Evolutionary conservation across 371 early-diverging fungal genomes (phyloP), one percentile per base, ranked within the genome.

Genomic region (Caulochytrium protostelioides): DNA sequence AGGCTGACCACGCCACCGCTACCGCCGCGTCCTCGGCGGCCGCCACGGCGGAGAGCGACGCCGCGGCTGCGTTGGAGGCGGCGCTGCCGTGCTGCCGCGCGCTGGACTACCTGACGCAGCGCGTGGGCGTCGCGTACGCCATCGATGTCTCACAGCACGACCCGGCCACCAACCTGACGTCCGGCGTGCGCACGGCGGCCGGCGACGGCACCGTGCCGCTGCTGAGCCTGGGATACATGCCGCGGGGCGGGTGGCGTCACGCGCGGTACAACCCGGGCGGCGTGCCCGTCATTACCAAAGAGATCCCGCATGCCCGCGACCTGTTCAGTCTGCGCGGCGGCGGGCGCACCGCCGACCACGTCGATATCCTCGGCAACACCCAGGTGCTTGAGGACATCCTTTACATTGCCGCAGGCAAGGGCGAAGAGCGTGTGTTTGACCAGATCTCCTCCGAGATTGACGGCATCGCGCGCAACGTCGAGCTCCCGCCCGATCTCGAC

Each of bases 201-300:
- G 82, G 92, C 8, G 91, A 92, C 53, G 86, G 84, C 17, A 86
- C 91, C 0, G 91, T 91, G 0, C 87, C 87, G 0, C 43, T 90
- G 17, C 37, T 92, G 13, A 83, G 84, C 1, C 52, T 76, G 8
- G 90, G 87, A 7, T 86, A 81, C 52, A 92, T 94, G 92, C 83
- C 89, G 33, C 69, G 65, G 1, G 65, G 72, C 16, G 90, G 83
- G 5, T 92, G 95, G 95, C 71, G 66, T 34, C 72, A 73, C 38
- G 65, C 67, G 32, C 53, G 71, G 17, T 76, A 75, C 34, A 94
- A 94, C 45, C 92, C 91, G n/a, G 59, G 65, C 13, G 62, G 65
- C 14, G 63, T 77, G 33, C 58, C 63, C 12, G 62, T 86, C 4
- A 63, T 82, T 3, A 68, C 80, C 7, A 63, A 74, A 28, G 92